phyloP scores from a whole-genome alignment of 2,329 filamentous ascomycete species.

The Talaromyces atroroseus region DNA sequence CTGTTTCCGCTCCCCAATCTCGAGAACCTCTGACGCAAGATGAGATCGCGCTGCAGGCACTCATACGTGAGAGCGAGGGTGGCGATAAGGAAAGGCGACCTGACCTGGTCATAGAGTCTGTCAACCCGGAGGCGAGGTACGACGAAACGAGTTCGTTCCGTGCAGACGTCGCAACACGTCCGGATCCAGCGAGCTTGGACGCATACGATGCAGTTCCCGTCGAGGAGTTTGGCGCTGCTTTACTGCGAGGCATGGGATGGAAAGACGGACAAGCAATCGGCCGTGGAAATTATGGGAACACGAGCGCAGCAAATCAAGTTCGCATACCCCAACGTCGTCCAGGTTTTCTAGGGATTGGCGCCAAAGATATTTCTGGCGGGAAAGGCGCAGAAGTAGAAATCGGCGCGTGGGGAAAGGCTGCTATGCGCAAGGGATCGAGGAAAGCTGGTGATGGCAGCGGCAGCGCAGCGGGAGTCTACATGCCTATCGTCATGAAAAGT shows the following conservation, averaged over 20 bases:
- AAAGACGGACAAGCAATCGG: conserved; percentile 62
- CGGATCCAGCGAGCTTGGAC: conserved; percentile 68
- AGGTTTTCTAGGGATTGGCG: conserved; percentile 80
- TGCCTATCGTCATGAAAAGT: conserved; percentile 57
- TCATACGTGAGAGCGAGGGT: conserved; percentile 53
- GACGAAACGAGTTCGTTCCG: conserved; percentile 57
- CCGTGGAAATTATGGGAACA: conserved; percentile 46
- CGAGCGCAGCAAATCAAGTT: conserved; percentile 46
- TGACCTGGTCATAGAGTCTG: conserved; percentile 50
- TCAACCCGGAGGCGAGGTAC: conserved; percentile 21
- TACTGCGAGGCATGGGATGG: conserved; percentile 94
- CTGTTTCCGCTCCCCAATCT: conserved; percentile 21
- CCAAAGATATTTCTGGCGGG: conserved; percentile 64
- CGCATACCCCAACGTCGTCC: conserved; percentile 65
- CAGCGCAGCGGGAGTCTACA: conserved; percentile 49
- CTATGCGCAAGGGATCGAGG: conserved; percentile 51
- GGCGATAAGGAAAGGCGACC: conserved; percentile 35
- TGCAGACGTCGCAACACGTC: conserved; percentile 64
- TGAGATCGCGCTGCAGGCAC: conserved; percentile 60
- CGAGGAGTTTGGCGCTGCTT: conserved; percentile 86
- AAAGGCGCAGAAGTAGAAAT: conserved; percentile 60
- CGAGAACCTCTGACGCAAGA: conserved; percentile 49
- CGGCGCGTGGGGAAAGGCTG: conserved; percentile 69
- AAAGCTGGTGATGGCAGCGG: conserved; percentile 43
- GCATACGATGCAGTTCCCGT: conserved; percentile 87